A percentile compares a stretch with the other conserved stretches of the same genome.
These are phyloP conservation scores for Backusella luteola DNA, from an alignment of 192 early-diverging fungal genomes.

Conservation along the genomic window DNA sequence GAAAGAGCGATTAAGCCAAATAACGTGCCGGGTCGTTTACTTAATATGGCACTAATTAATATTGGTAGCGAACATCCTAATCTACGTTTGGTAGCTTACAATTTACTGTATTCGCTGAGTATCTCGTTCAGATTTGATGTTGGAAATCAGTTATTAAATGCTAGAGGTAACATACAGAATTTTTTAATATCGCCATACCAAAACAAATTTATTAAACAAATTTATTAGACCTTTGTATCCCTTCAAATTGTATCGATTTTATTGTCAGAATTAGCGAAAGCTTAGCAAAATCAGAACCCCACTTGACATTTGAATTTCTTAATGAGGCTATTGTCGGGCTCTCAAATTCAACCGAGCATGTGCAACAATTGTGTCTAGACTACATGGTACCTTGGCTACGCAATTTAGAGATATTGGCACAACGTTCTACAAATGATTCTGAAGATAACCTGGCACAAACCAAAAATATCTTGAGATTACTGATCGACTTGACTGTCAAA, in stretches of 20 bases:
- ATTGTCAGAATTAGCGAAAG: constrained; percentile 75
- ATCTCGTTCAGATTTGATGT: constrained; percentile 79
- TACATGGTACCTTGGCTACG: constrained; percentile 87
- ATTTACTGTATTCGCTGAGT: constrained; percentile 80
- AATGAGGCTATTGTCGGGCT: constrained; percentile 81
- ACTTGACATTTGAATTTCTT: constrained; percentile 88
- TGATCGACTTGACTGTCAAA: constrained; percentile 79
- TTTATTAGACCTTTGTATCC: constrained; percentile 75
- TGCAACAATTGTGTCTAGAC: constrained; percentile 79
- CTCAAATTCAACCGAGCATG: constrained; percentile 58
- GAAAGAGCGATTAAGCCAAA: constrained; percentile 75
- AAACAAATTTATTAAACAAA: neutral
- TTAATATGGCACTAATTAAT: constrained; percentile 91
- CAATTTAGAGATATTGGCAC: constrained; percentile 63
- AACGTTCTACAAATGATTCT: constrained; percentile 42
- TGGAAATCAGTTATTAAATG: constrained; percentile 71
- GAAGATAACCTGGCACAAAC: constrained; percentile 54
- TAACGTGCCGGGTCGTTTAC: constrained; percentile 86
- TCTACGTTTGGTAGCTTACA: constrained; percentile 81
- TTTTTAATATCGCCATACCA: neutral
- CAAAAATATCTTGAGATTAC: constrained; percentile 66
- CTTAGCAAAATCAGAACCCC: constrained; percentile 66
- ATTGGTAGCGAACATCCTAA: constrained; percentile 73
- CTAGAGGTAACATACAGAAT: constrained; percentile 43
- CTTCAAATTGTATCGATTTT: constrained; percentile 81